Base-by-base conservation (phyloP, 2,329 filamentous ascomycete genomes). In the Xylariaceae sp. region DNA sequence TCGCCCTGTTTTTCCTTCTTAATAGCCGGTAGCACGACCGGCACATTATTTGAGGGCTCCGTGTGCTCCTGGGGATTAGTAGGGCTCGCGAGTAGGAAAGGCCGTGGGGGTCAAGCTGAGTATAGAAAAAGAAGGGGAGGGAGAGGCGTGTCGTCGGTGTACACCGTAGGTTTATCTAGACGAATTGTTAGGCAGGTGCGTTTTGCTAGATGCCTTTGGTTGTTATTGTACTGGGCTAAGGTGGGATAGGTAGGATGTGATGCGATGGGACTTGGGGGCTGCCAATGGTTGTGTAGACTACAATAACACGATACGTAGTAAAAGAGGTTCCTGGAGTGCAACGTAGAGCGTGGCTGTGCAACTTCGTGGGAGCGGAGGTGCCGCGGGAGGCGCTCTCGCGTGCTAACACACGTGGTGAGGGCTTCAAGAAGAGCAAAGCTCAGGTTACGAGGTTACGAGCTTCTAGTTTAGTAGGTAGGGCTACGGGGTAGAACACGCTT, bases 271-370 rank as follows among this genome's bases (percentile, higher is more conserved):
- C 23, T 4, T 26, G 23, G 23, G 42, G 40, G 19, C 48, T 56
- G n/a, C 52, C 40, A 29, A 2, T 45, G 1, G 19, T 49, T 12
- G 9, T 42, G 23, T 20, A 72, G 71, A 73, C 45, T 71, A 74
- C 56, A 65, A 61, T 46, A 65, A 63, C 57, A 72, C 73, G 70
- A 65, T 75, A 19, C 67, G 69, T 75, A 12, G 20, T 19, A 6
- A 18, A 16, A 2, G 40, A 29, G n/a, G 1, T 12, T 52, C 12
- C 45, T 55, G 20, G 52, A 59, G 18, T 52, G 51, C 40, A 46
- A 18, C 7, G 44, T 55, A 10, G 48, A 55, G 29, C 48, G 52
- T 21, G 41, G 52, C 19, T 55, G 37, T 50, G 40, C 20, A 29
- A 55, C 32, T 58, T 47, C 14, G 23, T 50, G 18, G 53, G 47